Evolutionary conservation across 2,329 filamentous ascomycete genomes (phyloP), one percentile per base, ranked within the genome.

Genomic region (Colletotrichum scovillei): DNA sequence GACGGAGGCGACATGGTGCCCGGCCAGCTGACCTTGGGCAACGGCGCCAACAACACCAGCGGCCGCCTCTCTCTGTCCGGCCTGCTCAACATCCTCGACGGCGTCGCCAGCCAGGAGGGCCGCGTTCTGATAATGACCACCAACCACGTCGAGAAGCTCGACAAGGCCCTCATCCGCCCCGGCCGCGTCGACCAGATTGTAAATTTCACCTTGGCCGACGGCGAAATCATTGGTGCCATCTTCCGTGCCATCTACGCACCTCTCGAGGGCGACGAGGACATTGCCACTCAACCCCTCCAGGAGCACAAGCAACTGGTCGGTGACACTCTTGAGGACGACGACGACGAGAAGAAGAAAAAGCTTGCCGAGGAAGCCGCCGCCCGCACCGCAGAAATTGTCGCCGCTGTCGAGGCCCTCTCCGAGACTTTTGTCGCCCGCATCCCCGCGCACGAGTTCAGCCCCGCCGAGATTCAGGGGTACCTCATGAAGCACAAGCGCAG

Each of bases 1-100:
- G 75, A 75, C 42, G 73, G 75, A 7, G 76, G 76, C 38, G 79
- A 80, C 7, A 79, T 80, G 77, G 80, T 80, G 42, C 80, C 82
- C 5, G 79, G 80, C 12, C 79, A 83, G 70, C n/a, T 78, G 32
- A 81, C 81, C 1, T 75, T 73, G 19, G 82, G 82, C 14, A 79
- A 78, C 49, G 77, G 76, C 19, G 74, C 74, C 35, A 80, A 72
- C 26, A 32, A 62, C 26, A 78, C 76, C 56, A 65, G 63, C 38
- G 69, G 72, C 53, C 66, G 87, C 4, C 82, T 97, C 57, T 94
- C 93, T 0, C 87, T 97, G 2, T 95, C 93, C 0, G 93, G 93
- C 0, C 86, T 97, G 2, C 89, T 97, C 60, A 97, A 97, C 81
- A 92, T 94, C 59, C 91, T 97, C 53, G 94, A 97, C 76, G 93